Conservation (phyloP, 2,329 filamentous ascomycete species). For the Pseudogymnoascus sp. region DNA sequence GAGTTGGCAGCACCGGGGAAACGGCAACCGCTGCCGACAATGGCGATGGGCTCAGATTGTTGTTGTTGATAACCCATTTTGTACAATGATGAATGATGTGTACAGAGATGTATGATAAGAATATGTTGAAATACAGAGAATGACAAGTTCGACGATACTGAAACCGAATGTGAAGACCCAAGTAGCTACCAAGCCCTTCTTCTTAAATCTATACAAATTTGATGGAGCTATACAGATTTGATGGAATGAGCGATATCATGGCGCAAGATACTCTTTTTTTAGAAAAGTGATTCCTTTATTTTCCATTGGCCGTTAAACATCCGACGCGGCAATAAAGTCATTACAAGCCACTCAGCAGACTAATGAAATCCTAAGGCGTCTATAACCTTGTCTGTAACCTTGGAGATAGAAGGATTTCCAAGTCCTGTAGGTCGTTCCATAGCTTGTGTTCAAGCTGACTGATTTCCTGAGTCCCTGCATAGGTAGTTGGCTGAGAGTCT, state of each 20-base stretch:
- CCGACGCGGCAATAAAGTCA: slow-evolving; percentile 11
- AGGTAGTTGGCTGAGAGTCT: not conserved
- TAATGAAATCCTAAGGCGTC: slow-evolving; percentile 5
- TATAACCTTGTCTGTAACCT: not conserved
- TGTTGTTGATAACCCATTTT: slow-evolving; percentile 11
- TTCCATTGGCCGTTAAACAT: slow-evolving; percentile 12
- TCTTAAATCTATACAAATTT: slow-evolving; percentile 12
- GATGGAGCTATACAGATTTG: slow-evolving; percentile 9
- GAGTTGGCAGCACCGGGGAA: slow-evolving; percentile 12
- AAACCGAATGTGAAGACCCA: not conserved
- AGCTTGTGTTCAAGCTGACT: slow-evolving; percentile 12
- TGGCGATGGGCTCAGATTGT: slow-evolving; percentile 14
- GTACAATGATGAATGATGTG: slow-evolving; percentile 9
- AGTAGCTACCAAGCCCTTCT: slow-evolving; percentile 10
- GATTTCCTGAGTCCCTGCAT: slow-evolving; percentile 6
- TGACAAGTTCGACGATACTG: not conserved
- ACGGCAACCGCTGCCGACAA: slow-evolving; percentile 14
- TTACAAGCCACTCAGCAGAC: not conserved
- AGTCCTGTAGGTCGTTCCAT: slow-evolving; percentile 11
- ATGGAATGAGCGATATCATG: slow-evolving; percentile 8
- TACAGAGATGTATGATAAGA: not conserved
- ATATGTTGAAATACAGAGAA: not conserved
- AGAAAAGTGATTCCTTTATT: slow-evolving; percentile 12
- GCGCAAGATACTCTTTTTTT: slow-evolving; percentile 12
- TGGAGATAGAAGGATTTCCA: slow-evolving; percentile 12